A percentile compares a stretch with the other conserved stretches of the same genome.
phyloP scores from a whole-genome alignment of 2,329 filamentous ascomycete genomes.

The Fusarium sp. region DNA sequence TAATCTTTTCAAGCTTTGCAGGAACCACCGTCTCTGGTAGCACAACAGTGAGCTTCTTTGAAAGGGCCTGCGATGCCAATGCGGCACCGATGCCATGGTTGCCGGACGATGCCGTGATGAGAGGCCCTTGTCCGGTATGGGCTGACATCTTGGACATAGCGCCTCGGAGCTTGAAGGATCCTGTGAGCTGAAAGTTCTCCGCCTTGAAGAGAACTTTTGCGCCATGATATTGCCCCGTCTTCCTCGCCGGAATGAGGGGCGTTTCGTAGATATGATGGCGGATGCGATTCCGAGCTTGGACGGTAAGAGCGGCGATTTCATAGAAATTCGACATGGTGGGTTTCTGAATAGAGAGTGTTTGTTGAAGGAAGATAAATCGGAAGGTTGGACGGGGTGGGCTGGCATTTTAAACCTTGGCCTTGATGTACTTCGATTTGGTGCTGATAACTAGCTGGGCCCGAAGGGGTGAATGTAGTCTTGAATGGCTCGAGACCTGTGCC shows the following conservation, averaged over 20 bases:
- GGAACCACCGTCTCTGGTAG: conserved; percentile 21
- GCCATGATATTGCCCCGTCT: not conserved
- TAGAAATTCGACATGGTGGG: not conserved
- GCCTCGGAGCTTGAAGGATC: conserved; percentile 44
- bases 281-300: not conserved
- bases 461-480: not conserved
- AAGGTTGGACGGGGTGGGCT: not conserved
- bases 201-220: conserved; percentile 37
- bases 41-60: not conserved
- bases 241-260: not conserved
- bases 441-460: not conserved
- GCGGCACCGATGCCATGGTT: conserved; percentile 1
- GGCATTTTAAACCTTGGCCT: not conserved
- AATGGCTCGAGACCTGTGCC: not conserved
- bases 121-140: not conserved
- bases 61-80: not conserved
- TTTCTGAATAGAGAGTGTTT: not conserved
- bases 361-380: not conserved
- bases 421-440: not conserved
- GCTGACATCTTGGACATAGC: conserved; percentile 43
- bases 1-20: conserved; percentile 38
- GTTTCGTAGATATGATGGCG: conserved; percentile 1
- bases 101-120: not conserved
- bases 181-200: conserved; percentile 43
- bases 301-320: not conserved